Evolutionary conservation across 1,284 basidiomycete genomes (phyloP).

Genomic region (Thecaphora frezii): DNA sequence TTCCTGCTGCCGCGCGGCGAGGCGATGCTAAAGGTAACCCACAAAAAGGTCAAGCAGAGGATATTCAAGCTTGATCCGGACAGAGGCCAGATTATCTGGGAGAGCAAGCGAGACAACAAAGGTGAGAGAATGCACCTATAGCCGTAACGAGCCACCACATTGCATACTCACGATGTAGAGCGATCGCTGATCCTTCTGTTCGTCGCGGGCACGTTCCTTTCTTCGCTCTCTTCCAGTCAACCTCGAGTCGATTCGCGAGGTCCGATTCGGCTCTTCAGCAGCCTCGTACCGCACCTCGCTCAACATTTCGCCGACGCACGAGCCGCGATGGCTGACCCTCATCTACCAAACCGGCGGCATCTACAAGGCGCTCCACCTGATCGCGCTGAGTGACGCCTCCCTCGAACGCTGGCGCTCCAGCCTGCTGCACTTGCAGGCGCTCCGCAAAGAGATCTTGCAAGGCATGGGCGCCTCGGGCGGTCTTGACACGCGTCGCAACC

Average conservation of each 20-base stretch:
- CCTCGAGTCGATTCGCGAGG: conserved; percentile 86
- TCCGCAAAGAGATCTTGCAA: conserved; percentile 44
- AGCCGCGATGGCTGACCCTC: conserved; percentile 72
- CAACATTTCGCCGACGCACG: conserved; percentile 62
- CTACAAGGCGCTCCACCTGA: conserved; percentile 89
- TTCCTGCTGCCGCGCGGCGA: conserved; percentile 42
- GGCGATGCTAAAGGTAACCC: conserved; percentile 82
- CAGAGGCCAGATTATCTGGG: conserved; percentile 79
- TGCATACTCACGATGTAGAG: no score
- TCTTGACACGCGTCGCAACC: conserved; percentile 67
- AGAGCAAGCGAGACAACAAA: conserved; percentile 68
- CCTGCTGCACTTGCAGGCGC: conserved; percentile 60
- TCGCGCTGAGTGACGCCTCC: conserved; percentile 73
- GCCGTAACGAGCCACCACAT: no score
- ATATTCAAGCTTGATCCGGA: conserved; percentile 76
- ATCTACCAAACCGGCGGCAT: conserved; percentile 73
- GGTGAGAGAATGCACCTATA: no score
- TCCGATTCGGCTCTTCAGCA: conserved; percentile 76
- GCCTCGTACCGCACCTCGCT: conserved; percentile 78
- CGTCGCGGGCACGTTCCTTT: no score
- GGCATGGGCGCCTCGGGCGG: conserved; percentile 42
- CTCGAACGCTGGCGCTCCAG: conserved; percentile 65
- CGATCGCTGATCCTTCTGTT: no score
- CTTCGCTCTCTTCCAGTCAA: conserved; percentile 66
- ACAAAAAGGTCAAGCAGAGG: conserved; percentile 76